These are phyloP conservation scores for Penicillium roqueforti DNA, from an alignment of 495 filamentous ascomycete species.

Conservation along the genomic window DNA sequence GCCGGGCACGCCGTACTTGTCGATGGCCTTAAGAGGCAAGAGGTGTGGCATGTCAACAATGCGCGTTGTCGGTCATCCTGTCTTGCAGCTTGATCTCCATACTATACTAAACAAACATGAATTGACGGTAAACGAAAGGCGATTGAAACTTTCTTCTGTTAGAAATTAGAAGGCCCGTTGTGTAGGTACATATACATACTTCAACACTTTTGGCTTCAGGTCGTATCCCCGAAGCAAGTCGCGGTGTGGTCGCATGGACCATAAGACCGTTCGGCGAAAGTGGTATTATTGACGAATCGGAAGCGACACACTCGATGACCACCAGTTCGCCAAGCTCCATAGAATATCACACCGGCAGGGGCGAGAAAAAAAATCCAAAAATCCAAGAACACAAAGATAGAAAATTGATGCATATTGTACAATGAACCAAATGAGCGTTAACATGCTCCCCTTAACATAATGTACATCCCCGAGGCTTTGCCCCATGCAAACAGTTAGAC, in stretches of 20 bases:
- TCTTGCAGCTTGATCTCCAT: neutral
- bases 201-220: neutral
- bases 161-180: neutral
- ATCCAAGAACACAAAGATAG: neutral
- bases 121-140: neutral
- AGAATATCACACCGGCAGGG: neutral
- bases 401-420: slow-evolving; percentile 26
- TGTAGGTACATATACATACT: neutral
- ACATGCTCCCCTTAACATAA: slow-evolving; percentile 24
- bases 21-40: neutral
- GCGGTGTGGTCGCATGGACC: neutral
- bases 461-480: slow-evolving; percentile 1
- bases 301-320: neutral
- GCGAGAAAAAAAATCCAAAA: neutral
- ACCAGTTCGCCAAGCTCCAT: neutral
- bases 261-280: neutral
- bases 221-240: neutral
- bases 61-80: neutral
- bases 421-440: slow-evolving; percentile 5
- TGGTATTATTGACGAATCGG: neutral
- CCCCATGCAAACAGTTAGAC: slow-evolving; percentile 7
- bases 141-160: neutral
- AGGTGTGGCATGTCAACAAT: neutral
- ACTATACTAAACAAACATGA: neutral
- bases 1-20: neutral